Base-by-base conservation (phyloP, 768 basidiomycete species). In the Calocybe cyanea region DNA sequence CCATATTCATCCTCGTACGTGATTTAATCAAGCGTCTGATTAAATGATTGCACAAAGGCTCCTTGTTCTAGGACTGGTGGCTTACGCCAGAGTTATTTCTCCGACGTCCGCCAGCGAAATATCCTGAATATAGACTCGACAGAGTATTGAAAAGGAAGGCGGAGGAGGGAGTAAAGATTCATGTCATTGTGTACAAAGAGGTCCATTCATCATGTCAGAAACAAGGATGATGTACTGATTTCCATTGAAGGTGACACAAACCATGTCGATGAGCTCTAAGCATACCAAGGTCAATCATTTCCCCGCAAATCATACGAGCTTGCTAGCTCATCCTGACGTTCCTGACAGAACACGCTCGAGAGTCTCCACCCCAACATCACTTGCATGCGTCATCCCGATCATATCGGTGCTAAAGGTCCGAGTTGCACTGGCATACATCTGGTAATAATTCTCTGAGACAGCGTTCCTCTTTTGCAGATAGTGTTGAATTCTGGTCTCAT, bases 101-200 rank as follows among this genome's bases (percentile, higher is more conserved):
- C 30, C 85, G 95, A 42, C 87, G 96, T 9, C 96, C 95, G 1
- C 85, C 94, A 5, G 88, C 90, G 0, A 66, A 81, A 54, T 76
- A 90, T 60, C 83, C 85, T 5, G 83, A 96, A 64, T 99, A 85
- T 81, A 78, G 96, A 19, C 76, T 99, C 20, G 96, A 99, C 62
- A 69, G 81, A 25, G 60, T 98, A 10, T 72, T 98, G 40, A 71
- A 87, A 64, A 78, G 85, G 42, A 97, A 97, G 67, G 96, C 96
- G 0, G 73, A 91, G 58, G 70, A 95, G 57, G 96, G 95, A 17
- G 96, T 98, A 46, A 90, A 85, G 63, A 68, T 99, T 34, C 87
- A 93, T 64, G 79, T 98, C 35, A 73, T 92, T 50, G 90, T 97
- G 2, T 97, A 97, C 75, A 98, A 97, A 65, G 94, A 96, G 73